Base-by-base conservation (phyloP, 257 asterid genomes). In the Haberlea rhodopensis region DNA sequence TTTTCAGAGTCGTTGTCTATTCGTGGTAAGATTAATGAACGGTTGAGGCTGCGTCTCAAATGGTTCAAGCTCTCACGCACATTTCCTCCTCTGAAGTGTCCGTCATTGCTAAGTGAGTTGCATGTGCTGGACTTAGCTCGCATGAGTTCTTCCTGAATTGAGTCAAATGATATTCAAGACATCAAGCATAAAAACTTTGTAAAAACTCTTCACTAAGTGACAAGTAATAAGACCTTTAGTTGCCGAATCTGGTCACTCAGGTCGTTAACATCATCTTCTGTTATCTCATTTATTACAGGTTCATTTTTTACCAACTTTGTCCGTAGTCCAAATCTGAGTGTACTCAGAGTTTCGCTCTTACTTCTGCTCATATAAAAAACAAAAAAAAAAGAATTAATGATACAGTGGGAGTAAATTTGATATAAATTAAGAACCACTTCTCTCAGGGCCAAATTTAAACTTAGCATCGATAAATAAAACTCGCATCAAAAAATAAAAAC, bases 81-180 rank as follows among this genome's bases (percentile, higher is more conserved):
- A 71, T 83, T 87, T 53, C 86, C 81, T 45, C 89, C 87, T 70
- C 71, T 74, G 70, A 80, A 85, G 72, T 71, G 78, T 26, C 87
- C 90, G 52, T 67, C 53, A 66, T 65, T 78, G 79, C 75, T 72
- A 5, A 69, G 57, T 26, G 89, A 80, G 72, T 77, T 78, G 74
- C 70, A 68, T 28, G 76, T 53, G 62, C 78, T 84, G 78, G 94
- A 87, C 76, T 84, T 88, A 19, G 94, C 92, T 76, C 90, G 80
- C 76, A 90, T 87, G 55, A 94, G 96, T 77, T 94, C 97, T 78
- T 94, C 99, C 99, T 94, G 90, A 71, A 72, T 60, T 37, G 57
- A 57, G 7, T 28, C 25, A n/a, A 62, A 55, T 48, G 51, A 19
- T 57, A 66, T 55, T 67, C 46, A 32, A 62, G 57, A 45, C 51